phyloP scores from a whole-genome alignment of 2,329 filamentous ascomycete species.

The Arthrocladium fulminans region DNA sequence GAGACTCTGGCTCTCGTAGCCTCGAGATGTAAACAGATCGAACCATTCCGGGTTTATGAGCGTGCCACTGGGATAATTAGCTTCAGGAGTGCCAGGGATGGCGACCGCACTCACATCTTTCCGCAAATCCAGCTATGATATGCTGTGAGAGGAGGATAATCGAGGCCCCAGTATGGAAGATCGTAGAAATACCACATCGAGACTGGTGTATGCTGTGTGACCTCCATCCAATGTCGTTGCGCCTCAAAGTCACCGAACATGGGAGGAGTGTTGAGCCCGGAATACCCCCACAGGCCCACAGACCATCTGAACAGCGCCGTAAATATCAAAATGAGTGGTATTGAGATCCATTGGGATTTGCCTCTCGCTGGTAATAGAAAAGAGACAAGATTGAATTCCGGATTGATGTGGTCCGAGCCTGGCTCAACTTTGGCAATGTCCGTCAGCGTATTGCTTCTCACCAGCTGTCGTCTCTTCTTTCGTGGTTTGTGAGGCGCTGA shows the following conservation, averaged over 20 bases:
- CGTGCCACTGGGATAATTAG: constrained; percentile 47
- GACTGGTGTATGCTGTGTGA: constrained; percentile 78
- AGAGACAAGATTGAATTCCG: constrained; percentile 83
- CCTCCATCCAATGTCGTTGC: constrained; percentile 97
- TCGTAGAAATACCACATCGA: constrained; percentile 99
- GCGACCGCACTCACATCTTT: constrained; percentile 51
- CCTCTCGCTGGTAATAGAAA: constrained; percentile 88
- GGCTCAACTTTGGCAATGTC: constrained; percentile 37
- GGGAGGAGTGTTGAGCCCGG: constrained; percentile 72
- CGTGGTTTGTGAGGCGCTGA: constrained; percentile 33
- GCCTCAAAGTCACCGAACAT: constrained; percentile 98
- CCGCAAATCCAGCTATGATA: constrained; percentile 98
- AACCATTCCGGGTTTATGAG: constrained; percentile 81
- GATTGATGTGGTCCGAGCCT: constrained; percentile 42
- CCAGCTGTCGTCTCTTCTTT: constrained; percentile 35
- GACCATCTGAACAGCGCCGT: constrained; percentile 92
- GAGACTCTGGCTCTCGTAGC: constrained; percentile 64
- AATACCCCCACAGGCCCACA: constrained; percentile 88
- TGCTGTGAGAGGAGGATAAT: constrained; percentile 93
- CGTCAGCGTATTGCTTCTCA: constrained; percentile 30
- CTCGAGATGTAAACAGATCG: constrained; percentile 70
- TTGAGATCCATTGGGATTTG: constrained; percentile 78
- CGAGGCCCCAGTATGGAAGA: constrained; percentile 91
- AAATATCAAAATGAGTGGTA: constrained; percentile 80
- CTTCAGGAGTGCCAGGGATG: constrained; percentile 16